Percentiles rank a stretch among this genome's conserved stretches.
Conservation (phyloP, 2,329 filamentous ascomycete genomes). For the Coleophoma crateriformis region DNA sequence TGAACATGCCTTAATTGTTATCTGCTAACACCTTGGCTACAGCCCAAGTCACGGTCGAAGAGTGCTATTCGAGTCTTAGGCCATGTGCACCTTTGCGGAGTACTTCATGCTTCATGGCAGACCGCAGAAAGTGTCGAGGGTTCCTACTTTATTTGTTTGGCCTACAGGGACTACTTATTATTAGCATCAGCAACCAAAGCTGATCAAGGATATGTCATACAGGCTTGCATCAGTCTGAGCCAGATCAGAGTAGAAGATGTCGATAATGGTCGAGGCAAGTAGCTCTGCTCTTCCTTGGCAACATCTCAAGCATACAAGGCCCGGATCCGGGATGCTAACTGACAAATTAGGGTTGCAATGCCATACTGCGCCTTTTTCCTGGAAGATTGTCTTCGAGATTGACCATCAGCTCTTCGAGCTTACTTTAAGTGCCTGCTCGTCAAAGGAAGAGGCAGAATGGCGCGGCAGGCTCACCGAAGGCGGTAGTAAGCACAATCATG, state of each 20-base stretch:
- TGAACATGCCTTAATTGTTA: too few species aligned
- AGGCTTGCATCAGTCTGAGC: constrained; percentile 66
- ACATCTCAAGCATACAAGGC: neutral
- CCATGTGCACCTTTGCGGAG: constrained; percentile 74
- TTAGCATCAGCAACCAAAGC: constrained; percentile 63
- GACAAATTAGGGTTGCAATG: constrained; percentile 70
- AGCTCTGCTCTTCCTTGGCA: constrained; percentile 6
- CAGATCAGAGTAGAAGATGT: constrained; percentile 63
- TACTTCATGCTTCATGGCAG: constrained; percentile 79
- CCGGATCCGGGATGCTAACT: neutral
- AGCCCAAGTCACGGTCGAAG: constrained; percentile 46
- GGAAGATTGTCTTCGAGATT: constrained; percentile 84
- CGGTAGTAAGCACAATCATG: constrained; percentile 42
- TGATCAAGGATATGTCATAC: constrained; percentile 65
- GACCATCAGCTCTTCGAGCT: constrained; percentile 75
- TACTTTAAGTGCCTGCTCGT: constrained; percentile 79
- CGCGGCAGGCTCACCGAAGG: constrained; percentile 56
- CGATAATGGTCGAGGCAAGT: constrained; percentile 67
- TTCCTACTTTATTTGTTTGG: constrained; percentile 75
- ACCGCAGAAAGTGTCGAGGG: constrained; percentile 62
- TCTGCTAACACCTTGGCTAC: neutral
- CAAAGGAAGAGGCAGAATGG: constrained; percentile 78
- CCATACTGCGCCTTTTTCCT: constrained; percentile 79
- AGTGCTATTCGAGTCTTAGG: constrained; percentile 75
- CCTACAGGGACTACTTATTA: constrained; percentile 78